A percentile compares a stretch with the other conserved stretches of the same genome.
phyloP scores from a whole-genome alignment of 148 eudicot genomes.

The Dianthus caryophyllus region DNA sequence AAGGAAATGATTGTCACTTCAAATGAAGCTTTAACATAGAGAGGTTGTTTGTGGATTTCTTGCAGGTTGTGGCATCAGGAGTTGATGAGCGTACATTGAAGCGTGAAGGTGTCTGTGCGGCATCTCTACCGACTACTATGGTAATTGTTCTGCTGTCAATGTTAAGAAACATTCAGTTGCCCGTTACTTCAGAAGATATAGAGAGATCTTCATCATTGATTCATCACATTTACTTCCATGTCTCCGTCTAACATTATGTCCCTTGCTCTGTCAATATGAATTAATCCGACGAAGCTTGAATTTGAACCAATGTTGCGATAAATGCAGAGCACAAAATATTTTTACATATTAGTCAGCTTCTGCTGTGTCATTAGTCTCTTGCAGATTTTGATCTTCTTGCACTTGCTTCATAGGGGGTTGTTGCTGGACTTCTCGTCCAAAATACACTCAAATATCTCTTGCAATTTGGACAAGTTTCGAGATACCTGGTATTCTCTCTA shows the following conservation, averaged over 20 bases:
- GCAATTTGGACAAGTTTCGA: slow-evolving; percentile 75
- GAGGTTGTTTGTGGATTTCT: background rate
- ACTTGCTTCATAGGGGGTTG: slow-evolving; percentile 62
- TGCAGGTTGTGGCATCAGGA: slow-evolving; percentile 95
- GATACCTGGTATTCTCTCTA: slow-evolving; percentile 59
- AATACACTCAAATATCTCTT: slow-evolving; percentile 88
- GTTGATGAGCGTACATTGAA: slow-evolving; percentile 90
- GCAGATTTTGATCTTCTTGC: background rate
- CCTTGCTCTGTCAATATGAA: background rate
- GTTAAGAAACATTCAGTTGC: background rate
- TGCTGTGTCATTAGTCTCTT: slow-evolving; percentile 1
- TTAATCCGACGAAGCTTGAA: background rate
- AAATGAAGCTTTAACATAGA: slow-evolving; percentile 4
- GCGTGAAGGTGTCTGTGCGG: slow-evolving; percentile 99
- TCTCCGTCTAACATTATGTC: too few relatives aligned
- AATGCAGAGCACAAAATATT: background rate
- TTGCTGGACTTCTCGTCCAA: slow-evolving; percentile 94
- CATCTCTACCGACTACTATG: slow-evolving; percentile 98
- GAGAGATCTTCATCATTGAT: background rate
- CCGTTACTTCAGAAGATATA: background rate
- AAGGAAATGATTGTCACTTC: too few relatives aligned
- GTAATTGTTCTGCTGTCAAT: slow-evolving; percentile 30
- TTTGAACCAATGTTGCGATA: background rate
- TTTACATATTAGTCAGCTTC: background rate
- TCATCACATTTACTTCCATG: background rate